Percentiles rank a stretch among this genome's conserved stretches.
Evolutionary conservation across 2,329 filamentous ascomycete genomes (phyloP).

Genomic region (Trichoderma harzianum): DNA sequence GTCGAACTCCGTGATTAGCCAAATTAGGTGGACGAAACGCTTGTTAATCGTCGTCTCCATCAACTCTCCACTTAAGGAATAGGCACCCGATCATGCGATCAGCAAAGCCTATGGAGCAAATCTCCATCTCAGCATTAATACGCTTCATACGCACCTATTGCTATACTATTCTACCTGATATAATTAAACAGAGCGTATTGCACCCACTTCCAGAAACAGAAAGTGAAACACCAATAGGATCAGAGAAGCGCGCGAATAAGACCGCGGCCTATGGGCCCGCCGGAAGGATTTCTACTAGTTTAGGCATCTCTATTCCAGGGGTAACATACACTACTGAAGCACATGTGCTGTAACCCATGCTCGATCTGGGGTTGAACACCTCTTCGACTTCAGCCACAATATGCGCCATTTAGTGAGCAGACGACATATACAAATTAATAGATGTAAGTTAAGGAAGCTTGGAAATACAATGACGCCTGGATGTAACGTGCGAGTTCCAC

Average conservation of each 20-base stretch:
- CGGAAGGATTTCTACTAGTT: not conserved
- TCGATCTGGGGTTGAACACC: not conserved
- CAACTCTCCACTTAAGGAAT: not conserved
- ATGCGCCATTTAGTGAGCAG: not conserved
- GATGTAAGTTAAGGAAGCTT: not conserved
- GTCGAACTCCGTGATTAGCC: not conserved
- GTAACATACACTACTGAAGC: not conserved
- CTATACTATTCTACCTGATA: not conserved
- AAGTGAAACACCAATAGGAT: not conserved
- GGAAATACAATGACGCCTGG: not conserved
- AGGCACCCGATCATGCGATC: not conserved
- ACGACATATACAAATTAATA: not conserved
- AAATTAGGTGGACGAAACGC: not conserved
- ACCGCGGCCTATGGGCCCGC: not conserved
- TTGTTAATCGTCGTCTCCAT: not conserved
- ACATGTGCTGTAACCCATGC: not conserved
- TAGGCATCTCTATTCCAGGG: not conserved
- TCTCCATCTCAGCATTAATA: not conserved
- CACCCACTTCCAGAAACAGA: not conserved
- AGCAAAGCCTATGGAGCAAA: not conserved
- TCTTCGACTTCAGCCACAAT: not conserved
- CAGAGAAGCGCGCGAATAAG: not conserved
- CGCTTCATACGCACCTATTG: not conserved
- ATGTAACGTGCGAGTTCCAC: not conserved
- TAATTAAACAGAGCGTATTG: not conserved